Percentiles rank a stretch among this genome's conserved stretches.
Conservation (phyloP, 345 rosid species). For the Citrus trifoliata region DNA sequence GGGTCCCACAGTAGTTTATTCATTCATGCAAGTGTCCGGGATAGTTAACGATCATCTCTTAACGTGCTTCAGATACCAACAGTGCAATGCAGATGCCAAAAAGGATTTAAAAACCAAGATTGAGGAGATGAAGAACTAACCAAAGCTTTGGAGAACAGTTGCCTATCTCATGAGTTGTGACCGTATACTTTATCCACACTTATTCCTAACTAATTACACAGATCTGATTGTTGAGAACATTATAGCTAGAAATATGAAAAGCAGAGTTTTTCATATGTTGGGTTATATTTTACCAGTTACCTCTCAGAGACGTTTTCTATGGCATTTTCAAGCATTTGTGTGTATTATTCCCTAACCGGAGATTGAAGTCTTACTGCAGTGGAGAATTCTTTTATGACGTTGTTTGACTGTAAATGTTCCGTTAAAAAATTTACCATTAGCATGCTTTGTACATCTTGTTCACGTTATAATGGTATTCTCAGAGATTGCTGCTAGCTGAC, state of each 20-base stretch:
- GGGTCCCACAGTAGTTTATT: conserved; percentile 83
- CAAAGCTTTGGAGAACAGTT: conserved; percentile 21
- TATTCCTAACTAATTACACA: conserved; percentile 17
- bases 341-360: conserved; percentile 25
- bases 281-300: not conserved
- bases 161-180: conserved; percentile 25
- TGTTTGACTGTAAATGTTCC: conserved; percentile 8
- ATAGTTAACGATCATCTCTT: conserved; percentile 78
- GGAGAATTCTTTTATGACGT: not conserved
- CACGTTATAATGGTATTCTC: not conserved
- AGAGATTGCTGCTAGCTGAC: not conserved
- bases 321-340: conserved; percentile 12
- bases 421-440: not conserved
- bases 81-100: conserved; percentile 33
- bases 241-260: conserved; percentile 10
- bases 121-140: conserved; percentile 20
- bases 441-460: not conserved
- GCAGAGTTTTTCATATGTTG: conserved; percentile 4
- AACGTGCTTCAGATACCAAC: conserved; percentile 70
- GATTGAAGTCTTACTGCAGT: not conserved
- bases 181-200: conserved; percentile 7
- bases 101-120: conserved; percentile 25
- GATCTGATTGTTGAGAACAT: conserved; percentile 9
- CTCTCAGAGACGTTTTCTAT: conserved; percentile 2
- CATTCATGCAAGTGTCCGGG: conserved; percentile 86